Base-by-base conservation (phyloP, 192 early-diverging fungal genomes). In the Coemansia sp. region DNA sequence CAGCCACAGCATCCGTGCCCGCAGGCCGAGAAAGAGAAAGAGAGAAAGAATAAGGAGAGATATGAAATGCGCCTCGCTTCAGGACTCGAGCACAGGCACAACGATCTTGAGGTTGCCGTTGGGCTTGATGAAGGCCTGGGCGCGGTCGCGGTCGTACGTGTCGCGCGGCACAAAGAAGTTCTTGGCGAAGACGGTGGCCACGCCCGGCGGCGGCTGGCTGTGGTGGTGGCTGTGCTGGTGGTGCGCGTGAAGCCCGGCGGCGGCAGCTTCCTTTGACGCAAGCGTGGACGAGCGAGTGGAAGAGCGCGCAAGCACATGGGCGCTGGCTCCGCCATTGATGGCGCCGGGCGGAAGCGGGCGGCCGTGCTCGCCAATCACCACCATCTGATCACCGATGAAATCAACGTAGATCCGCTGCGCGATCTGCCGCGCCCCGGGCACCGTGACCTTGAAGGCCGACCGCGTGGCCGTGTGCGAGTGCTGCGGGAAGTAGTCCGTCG, bases 91-190 rank as follows among this genome's bases (percentile, higher is more conserved):
- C 2, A 72, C 79, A 9, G 79, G 79, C 5, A 81, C 74, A 0
- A 81, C 68, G n/a, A 81, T 69, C 74, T 81, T 81, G 56, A 81
- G 74, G 44, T 76, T 81, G 48, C 79, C 79, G 42, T 81, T 81
- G 16, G 79, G 79, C 61, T 81, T 81, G 61, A 81, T 66, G 56
- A 81, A 81, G 5, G 70, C 79, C 61, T 81, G 79, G 1, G 79
- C 79, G 26, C 74, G 70, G 58, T 81, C 68, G n/a, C 74, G 57
- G 58, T 81, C 79, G 61, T 81, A 81, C 4, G 79, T 81, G 52
- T 81, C 79, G 21, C 79, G 58, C 6, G 79, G 79, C n/a, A 81
- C 64, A 49, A 81, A 81, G 32, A 81, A 81, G 70, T 81, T 81
- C 45, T 81, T 81, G 0, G 66, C 74, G 70, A 81, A 81, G 0